Conservation (phyloP, 2,329 filamentous ascomycete genomes). For the Colletotrichum camelliae region DNA sequence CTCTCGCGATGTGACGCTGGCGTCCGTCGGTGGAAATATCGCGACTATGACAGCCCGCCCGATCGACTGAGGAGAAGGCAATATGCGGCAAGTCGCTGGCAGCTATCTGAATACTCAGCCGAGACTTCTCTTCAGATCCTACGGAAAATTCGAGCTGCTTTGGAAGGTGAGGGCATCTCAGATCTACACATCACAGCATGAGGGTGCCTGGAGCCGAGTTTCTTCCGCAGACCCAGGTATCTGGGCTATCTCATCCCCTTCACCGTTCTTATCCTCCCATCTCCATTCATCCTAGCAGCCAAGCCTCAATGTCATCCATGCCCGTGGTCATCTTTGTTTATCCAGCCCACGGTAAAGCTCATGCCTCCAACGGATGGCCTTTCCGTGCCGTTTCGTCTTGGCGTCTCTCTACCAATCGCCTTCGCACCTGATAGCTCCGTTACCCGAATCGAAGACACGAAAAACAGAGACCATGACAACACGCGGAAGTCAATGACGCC, state of each 20-base stretch:
- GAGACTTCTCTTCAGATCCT: background rate
- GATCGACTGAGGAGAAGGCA: background rate
- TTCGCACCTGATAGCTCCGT: background rate
- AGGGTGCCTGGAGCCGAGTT: background rate
- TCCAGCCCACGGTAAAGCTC: background rate
- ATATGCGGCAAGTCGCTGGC: background rate
- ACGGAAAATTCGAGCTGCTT: background rate
- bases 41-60: background rate
- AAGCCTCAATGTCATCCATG: background rate
- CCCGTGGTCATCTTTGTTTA: background rate
- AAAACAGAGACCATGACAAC: background rate
- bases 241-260: background rate
- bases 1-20: background rate
- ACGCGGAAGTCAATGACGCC: background rate
- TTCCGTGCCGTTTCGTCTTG: constrained; percentile 3
- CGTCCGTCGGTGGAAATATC: background rate
- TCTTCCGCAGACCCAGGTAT: background rate
- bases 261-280: background rate
- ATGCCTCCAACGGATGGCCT: background rate
- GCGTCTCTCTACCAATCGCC: background rate
- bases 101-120: background rate
- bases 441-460: background rate
- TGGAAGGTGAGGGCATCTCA: background rate
- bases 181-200: background rate
- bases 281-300: accelerated